Base-by-base conservation (phyloP, 1,284 basidiomycete genomes). In the Phellinidium pouzarii region DNA sequence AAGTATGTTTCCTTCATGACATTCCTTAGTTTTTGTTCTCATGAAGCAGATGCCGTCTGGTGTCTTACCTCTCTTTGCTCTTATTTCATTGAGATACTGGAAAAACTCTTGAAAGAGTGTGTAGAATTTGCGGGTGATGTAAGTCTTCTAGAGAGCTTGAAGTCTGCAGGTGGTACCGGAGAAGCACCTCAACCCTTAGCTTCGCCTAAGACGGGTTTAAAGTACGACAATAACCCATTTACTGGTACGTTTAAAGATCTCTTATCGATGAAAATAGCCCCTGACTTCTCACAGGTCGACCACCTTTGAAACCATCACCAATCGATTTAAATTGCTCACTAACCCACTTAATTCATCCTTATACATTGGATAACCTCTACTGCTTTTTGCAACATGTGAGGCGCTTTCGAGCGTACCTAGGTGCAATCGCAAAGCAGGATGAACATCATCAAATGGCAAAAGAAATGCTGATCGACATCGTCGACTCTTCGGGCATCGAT, bases 381-480 rank as follows among this genome's bases (percentile, higher is more conserved):
- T 62, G 65, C 3, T 72, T 76, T 12, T 59, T 84, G 25, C 65
- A 59, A 17, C 78, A 87, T 58, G 73, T 88, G 46, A 79, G 75
- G 57, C 69, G 70, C 52, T 80, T 85, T 59, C 75, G 77, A 43
- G 69, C 68, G 44, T 76, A 74, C 58, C 63, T 88, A 25, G 69
- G 68, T 27, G 69, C 70, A 6, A 65, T 80, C 40, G 70, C 76
- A 6, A 72, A 82, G 19, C 74, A 72, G 44, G 75, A 72, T 54
- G 81, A 85, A 64, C 79, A 72, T 56, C 71, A 80, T 8, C 76
- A 79, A 46, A 78, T 84, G 26, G 83, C 84, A 1, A 78, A 76
- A 60, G 76, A 78, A 46, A 68, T 79, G 31, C 67, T 89, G 2
- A 60, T 80, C 49, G 84, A 88, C 62, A 62, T 75, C 29, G 72